phyloP scores from a whole-genome alignment of 805 yeast genomes.

The Ogataea polymorpha region DNA sequence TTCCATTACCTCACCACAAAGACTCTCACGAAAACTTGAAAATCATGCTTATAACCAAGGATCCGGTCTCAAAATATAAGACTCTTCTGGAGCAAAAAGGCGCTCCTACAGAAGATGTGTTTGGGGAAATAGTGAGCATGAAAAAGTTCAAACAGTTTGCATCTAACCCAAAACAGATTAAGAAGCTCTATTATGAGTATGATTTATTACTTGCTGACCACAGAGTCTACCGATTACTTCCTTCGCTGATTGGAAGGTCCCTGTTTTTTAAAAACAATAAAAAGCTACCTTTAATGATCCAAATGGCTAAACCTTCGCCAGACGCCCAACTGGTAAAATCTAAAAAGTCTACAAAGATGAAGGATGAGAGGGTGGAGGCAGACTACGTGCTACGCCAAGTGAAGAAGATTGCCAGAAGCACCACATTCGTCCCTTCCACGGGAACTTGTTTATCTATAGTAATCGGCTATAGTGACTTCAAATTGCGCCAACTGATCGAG shows the following conservation, averaged over 20 bases:
- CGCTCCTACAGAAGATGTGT: slow-evolving; percentile 56
- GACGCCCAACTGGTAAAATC: slow-evolving; percentile 31
- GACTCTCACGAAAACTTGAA: slow-evolving; percentile 47
- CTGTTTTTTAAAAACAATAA: slow-evolving; percentile 62
- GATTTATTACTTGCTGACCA: slow-evolving; percentile 71
- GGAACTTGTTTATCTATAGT: slow-evolving; percentile 61
- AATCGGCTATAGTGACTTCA: slow-evolving; percentile 55
- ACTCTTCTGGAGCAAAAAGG: slow-evolving; percentile 45
- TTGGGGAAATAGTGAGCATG: slow-evolving; percentile 58
- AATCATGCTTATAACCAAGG: slow-evolving; percentile 66
- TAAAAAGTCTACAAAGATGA: slow-evolving; percentile 40
- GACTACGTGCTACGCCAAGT: slow-evolving; percentile 62
- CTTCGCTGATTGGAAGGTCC: slow-evolving; percentile 50
- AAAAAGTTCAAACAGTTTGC: slow-evolving; percentile 50
- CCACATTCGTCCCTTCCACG: slow-evolving; percentile 55
- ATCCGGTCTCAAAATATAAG: slow-evolving; percentile 60
- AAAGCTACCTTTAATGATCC: slow-evolving; percentile 65
- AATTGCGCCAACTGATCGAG: slow-evolving; percentile 39
- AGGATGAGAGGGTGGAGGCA: slow-evolving; percentile 63
- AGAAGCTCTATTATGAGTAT: slow-evolving; percentile 52
- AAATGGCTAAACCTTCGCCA: slow-evolving; percentile 47
- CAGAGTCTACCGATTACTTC: slow-evolving; percentile 59
- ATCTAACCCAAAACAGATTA: slow-evolving; percentile 42
- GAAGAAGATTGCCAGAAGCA: slow-evolving; percentile 58
- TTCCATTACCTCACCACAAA: slow-evolving; percentile 54